These are phyloP conservation scores for Clausena lansium DNA, from an alignment of 345 rosid species.

Conservation along the genomic window DNA sequence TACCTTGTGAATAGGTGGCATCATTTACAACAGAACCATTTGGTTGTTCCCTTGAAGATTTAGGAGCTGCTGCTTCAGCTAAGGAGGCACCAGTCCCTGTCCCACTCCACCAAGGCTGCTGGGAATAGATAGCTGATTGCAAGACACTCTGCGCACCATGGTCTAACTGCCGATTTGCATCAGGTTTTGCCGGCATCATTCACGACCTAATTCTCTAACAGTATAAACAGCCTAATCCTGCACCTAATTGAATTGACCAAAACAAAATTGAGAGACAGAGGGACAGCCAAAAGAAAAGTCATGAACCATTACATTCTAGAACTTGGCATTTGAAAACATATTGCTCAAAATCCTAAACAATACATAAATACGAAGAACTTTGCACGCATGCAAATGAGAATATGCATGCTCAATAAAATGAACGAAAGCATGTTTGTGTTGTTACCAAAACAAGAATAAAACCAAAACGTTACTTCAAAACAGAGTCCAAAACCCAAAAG, in stretches of 20 bases:
- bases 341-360: background rate
- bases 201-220: slow-evolving; percentile 19
- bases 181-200: slow-evolving; percentile 49
- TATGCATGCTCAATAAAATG: background rate
- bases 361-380: background rate
- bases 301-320: background rate
- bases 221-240: slow-evolving; percentile 15
- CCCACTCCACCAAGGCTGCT: slow-evolving; percentile 60
- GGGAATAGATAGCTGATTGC: slow-evolving; percentile 31
- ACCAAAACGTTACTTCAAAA: background rate
- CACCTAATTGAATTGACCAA: background rate
- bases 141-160: slow-evolving; percentile 27
- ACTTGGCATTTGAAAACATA: background rate
- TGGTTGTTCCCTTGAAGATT: slow-evolving; percentile 23
- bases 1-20: slow-evolving; percentile 22
- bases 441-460: background rate
- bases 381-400: background rate
- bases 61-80: slow-evolving; percentile 29
- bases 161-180: slow-evolving; percentile 27
- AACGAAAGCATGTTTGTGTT: background rate
- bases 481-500: background rate
- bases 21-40: slow-evolving; percentile 29
- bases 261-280: slow-evolving; percentile 8
- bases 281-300: background rate
- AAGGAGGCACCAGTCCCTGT: slow-evolving; percentile 26